Percentiles rank a stretch among this genome's conserved stretches.
These are phyloP conservation scores for Aurantiochytrium sp. DNA, from an alignment of 108 stramenopile genomes.

Conservation along the genomic window DNA sequence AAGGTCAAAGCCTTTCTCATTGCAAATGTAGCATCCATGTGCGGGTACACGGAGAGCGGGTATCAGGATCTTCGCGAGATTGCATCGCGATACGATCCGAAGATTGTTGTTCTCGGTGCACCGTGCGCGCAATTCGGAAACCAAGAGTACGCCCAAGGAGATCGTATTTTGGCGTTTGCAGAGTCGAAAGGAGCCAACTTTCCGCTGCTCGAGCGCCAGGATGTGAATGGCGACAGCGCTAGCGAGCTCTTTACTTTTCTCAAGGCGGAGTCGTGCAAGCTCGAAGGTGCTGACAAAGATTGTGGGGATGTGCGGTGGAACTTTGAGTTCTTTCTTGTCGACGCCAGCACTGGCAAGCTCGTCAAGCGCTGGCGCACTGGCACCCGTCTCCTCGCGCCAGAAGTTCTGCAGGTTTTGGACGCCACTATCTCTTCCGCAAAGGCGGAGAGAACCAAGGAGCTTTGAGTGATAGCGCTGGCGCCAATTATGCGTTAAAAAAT, in stretches of 20 bases:
- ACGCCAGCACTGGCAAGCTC: background rate
- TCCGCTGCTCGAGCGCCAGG: conserved; percentile 41
- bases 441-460: background rate
- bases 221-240: conserved; percentile 38
- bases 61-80: conserved; percentile 21
- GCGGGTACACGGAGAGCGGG: background rate
- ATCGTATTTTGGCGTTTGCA: background rate
- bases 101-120: conserved; percentile 43
- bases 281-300: background rate
- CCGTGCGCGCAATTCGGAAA: conserved; percentile 55
- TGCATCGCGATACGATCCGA: conserved; percentile 3
- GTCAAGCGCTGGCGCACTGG: background rate
- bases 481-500: too few relatives aligned
- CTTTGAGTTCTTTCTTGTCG: background rate
- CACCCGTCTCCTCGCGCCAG: background rate
- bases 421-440: background rate
- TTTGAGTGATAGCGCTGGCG: background rate
- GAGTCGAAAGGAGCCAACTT: conserved; percentile 28
- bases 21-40: conserved; percentile 10
- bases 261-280: background rate
- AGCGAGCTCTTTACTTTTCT: conserved; percentile 42
- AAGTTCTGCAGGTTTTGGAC: background rate
- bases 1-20: background rate
- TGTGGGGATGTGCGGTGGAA: background rate
- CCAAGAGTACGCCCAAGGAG: conserved; percentile 23